Percentiles rank a stretch among this genome's conserved stretches.
Conservation (phyloP, 1,139 yeast species). For the Pneumocystis sp. region DNA sequence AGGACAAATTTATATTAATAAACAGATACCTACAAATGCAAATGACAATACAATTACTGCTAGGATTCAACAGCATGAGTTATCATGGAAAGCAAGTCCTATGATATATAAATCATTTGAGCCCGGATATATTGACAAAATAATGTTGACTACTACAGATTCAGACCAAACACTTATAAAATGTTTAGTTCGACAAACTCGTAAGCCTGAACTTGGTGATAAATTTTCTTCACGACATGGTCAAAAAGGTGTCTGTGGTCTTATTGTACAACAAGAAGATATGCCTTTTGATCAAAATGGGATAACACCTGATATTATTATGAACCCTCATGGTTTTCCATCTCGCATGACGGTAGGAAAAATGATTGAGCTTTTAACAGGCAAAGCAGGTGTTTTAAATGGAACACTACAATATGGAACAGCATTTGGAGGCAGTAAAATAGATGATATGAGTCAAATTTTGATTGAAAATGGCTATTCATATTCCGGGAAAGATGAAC, state of each 20-base stretch:
- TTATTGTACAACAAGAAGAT: constrained; percentile 90
- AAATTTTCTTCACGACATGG: constrained; percentile 96
- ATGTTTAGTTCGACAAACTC: constrained; percentile 81
- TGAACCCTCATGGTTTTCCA: constrained; percentile 99
- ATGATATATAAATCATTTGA: constrained; percentile 87
- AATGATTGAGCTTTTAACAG: constrained; percentile 90
- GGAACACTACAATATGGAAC: constrained; percentile 93
- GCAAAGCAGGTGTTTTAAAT: constrained; percentile 91
- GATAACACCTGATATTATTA: constrained; percentile 81
- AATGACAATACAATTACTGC: constrained; percentile 39
- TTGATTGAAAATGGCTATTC: constrained; percentile 82
- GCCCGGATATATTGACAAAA: constrained; percentile 89
- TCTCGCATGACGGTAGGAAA: constrained; percentile 99
- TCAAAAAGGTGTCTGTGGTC: constrained; percentile 98
- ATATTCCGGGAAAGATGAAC: constrained; percentile 94
- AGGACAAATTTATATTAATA: constrained; percentile 89
- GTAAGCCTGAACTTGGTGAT: constrained; percentile 97
- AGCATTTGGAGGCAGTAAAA: constrained; percentile 91
- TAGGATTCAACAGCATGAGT: constrained; percentile 24
- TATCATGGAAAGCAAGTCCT: constrained; percentile 76
- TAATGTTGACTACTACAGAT: constrained; percentile 91
- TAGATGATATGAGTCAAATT: constrained; percentile 90
- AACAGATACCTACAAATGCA: constrained; percentile 78
- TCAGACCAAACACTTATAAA: constrained; percentile 89
- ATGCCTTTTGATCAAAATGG: constrained; percentile 90